These are phyloP conservation scores for Exophiala bonariae DNA, from an alignment of 2,329 filamentous ascomycete species.

Conservation along the genomic window DNA sequence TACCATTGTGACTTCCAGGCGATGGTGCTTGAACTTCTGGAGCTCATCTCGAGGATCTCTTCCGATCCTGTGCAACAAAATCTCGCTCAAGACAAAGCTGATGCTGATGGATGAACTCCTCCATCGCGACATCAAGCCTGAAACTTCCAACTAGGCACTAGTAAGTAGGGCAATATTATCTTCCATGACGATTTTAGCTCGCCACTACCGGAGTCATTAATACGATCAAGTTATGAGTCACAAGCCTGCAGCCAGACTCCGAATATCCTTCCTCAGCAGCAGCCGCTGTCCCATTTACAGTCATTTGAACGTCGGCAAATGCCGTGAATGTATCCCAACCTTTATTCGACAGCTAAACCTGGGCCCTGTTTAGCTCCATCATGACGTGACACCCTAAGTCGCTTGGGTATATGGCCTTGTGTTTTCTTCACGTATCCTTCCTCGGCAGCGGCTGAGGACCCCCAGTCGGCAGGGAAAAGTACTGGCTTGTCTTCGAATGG, in stretches of 20 bases:
- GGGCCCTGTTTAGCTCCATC: slow-evolving; percentile 5
- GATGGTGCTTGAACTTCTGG: slow-evolving; percentile 27
- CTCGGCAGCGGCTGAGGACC: slow-evolving; percentile 69
- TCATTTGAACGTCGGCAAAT: slow-evolving; percentile 23
- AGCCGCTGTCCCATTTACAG: slow-evolving; percentile 27
- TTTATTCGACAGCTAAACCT: slow-evolving; percentile 12
- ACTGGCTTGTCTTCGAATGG: slow-evolving; percentile 22
- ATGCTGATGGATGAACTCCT: slow-evolving; percentile 33
- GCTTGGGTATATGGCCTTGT: slow-evolving; percentile 72
- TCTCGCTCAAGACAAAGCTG: slow-evolving; percentile 34
- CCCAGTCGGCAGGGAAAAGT: slow-evolving; percentile 6
- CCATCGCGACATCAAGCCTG: slow-evolving; percentile 33
- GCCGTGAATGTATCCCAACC: slow-evolving; percentile 12
- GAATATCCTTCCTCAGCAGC: slow-evolving; percentile 24
- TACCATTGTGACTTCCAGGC: slow-evolving; percentile 16
- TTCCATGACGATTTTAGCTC: too few species aligned
- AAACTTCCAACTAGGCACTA: slow-evolving; percentile 31
- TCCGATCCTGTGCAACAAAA: slow-evolving; percentile 30
- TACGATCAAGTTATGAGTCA: slow-evolving; percentile 9
- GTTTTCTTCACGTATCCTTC: slow-evolving; percentile 70
- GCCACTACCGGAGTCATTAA: neutral
- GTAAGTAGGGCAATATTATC: slow-evolving; percentile 28
- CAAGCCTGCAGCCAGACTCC: slow-evolving; percentile 7
- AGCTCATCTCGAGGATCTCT: slow-evolving; percentile 33
- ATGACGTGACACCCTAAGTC: slow-evolving; percentile 4